Conservation (phyloP, 23 red algal genomes). For the Cyanidioschyzon merolae region DNA sequence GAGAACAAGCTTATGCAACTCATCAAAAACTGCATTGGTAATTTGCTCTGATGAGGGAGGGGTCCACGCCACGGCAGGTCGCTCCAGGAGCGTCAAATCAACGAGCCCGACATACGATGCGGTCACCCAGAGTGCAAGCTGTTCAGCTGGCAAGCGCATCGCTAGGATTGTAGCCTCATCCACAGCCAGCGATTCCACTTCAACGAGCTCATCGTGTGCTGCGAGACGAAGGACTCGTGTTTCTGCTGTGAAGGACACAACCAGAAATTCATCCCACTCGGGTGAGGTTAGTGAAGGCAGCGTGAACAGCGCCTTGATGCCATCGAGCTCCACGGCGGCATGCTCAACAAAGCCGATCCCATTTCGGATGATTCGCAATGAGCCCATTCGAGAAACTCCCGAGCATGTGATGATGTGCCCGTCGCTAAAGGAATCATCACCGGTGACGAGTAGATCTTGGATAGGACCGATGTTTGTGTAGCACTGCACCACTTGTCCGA, state of each 20-base stretch:
- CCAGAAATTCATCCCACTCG: constrained; percentile 49
- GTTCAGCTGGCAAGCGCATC: constrained; percentile 36
- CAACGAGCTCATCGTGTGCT: constrained; percentile 56
- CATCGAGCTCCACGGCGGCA: constrained; percentile 55
- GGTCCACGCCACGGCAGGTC: constrained; percentile 33
- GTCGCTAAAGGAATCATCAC: constrained; percentile 58
- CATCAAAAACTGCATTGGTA: constrained; percentile 22
- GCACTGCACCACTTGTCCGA: constrained; percentile 57
- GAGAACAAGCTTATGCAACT: neutral
- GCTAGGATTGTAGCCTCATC: constrained; percentile 65
- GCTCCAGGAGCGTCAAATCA: constrained; percentile 33
- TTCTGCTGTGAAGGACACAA: constrained; percentile 65
- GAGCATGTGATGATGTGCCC: constrained; percentile 89
- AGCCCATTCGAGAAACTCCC: constrained; percentile 63
- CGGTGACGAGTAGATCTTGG: constrained; percentile 79
- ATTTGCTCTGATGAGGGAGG: constrained; percentile 42
- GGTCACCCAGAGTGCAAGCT: constrained; percentile 64
- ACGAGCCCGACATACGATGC: constrained; percentile 41
- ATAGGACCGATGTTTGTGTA: constrained; percentile 84
- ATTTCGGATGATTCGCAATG: constrained; percentile 79
- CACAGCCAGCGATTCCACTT: constrained; percentile 39
- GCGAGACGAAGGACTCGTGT: constrained; percentile 64
- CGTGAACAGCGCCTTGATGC: constrained; percentile 87
- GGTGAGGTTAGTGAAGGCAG: constrained; percentile 35
- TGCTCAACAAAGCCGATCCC: constrained; percentile 88